Conservation (phyloP, 176 grass and related monocot genomes). For the Carex parvula region DNA sequence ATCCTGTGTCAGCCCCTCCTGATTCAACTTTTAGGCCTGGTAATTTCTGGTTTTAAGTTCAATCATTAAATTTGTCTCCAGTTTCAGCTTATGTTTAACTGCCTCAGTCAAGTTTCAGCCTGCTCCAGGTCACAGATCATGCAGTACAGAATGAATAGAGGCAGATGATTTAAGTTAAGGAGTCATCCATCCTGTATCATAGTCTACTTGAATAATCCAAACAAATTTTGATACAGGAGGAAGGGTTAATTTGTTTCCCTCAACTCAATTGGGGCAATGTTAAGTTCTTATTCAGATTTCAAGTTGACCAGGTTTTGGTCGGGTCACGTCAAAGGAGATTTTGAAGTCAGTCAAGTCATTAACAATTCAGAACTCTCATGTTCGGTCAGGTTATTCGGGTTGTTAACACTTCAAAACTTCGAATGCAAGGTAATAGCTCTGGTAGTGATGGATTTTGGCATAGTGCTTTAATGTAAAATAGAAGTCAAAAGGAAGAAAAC, state of each 20-base stretch:
- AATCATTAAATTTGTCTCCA: background rate
- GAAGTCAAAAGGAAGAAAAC: background rate
- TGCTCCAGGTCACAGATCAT: background rate
- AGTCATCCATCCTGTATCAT: background rate
- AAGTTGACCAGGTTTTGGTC: background rate
- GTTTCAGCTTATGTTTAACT: background rate
- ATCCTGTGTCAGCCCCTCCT: no score
- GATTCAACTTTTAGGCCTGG: background rate
- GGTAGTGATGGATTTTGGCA: background rate
- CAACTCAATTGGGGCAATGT: background rate
- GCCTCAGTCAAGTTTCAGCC: background rate
- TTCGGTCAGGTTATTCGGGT: background rate
- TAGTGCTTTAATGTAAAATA: background rate
- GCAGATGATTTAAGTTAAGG: background rate
- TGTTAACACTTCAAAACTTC: background rate
- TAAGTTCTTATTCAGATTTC: conserved; percentile 3
- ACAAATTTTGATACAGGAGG: background rate
- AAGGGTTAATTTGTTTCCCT: background rate
- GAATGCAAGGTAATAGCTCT: background rate
- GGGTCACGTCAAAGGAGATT: background rate
- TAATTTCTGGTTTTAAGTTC: background rate
- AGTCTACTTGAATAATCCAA: background rate
- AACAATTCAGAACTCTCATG: background rate
- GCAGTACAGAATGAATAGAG: background rate
- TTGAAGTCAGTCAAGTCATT: background rate